Base-by-base conservation (phyloP, 768 basidiomycete species). In the Hirschioporus abietinus region DNA sequence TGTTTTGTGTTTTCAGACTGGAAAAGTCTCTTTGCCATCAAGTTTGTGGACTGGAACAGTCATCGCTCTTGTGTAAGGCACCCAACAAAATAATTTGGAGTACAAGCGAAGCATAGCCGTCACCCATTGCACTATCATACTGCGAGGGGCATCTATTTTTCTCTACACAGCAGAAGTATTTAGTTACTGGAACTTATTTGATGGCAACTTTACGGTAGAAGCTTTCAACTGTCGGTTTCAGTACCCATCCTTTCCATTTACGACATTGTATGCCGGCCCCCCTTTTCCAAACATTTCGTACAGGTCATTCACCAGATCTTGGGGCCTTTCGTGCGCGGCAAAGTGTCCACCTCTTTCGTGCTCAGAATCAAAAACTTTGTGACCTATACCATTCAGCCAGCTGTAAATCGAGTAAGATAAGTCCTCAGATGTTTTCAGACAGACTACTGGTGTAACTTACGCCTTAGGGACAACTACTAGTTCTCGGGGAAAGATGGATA, bases 341-440 rank as follows among this genome's bases (percentile, higher is more conserved):
- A 89, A 88, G 72, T 88, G 87, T 1, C 87, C 87, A 5, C 87
- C 87, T 7, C 71, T 71, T 1, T 76, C 75, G 63, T 88, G 87
- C 17, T 79, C 75, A 3, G 79, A 75, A 68, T 83, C 79, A 63
- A 84, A 86, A 3, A 87, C 82, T 24, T 83, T 65, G 69, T 74
- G 76, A 69, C 81, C 68, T 63, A 74, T 18, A 64, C 72, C 69
- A 35, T 76, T 69, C 68, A 77, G 26, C 84, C 85, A 87, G 17
- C 85, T 86, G n/a, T n/a, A n/a, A n/a, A n/a, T n/a, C n/a, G n/a
- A n/a, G n/a, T 12, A 15, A 20, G 42, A 5, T 15, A n/a, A 60
- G 9, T 7, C 26, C 15, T 7, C 34, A 5, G 34, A 24, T 35
- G 18, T 18, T 17, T 57, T 24, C 12, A 18, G 7, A 26, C 6